phyloP scores from a whole-genome alignment of 2,329 filamentous ascomycete species.

The Acarospora socialis region DNA sequence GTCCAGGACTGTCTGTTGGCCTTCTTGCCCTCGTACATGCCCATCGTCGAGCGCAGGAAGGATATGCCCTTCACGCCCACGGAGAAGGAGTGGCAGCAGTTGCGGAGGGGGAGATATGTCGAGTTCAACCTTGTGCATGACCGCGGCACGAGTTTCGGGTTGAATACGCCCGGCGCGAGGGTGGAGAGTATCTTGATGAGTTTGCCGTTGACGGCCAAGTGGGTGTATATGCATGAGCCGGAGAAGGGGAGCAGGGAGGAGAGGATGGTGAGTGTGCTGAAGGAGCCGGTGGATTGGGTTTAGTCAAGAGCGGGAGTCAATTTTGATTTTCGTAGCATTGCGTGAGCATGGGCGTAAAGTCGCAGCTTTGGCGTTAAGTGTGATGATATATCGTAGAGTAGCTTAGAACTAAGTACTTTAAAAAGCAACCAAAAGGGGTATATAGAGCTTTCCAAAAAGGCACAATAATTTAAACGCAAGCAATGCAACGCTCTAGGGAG shows the following conservation, averaged over 20 bases:
- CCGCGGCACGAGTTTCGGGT: constrained; percentile 81
- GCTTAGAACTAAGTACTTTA: no score
- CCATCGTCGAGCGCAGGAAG: constrained; percentile 77
- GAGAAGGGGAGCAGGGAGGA: constrained; percentile 64
- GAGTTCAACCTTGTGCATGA: constrained; percentile 98
- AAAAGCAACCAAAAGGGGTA: no score
- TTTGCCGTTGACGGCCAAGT: constrained; percentile 78
- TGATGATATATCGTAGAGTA: no score
- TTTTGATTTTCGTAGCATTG: constrained; percentile 1
- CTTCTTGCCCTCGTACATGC: constrained; percentile 81
- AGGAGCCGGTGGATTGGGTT: constrained; percentile 48
- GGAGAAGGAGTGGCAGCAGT: constrained; percentile 94
- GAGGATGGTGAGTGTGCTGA: constrained; percentile 58
- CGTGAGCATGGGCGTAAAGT: background rate
- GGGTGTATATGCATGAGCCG: constrained; percentile 90
- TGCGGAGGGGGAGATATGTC: constrained; percentile 86
- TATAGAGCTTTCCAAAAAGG: no score
- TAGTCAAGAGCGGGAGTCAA: constrained; percentile 17
- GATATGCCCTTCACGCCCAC: constrained; percentile 77
- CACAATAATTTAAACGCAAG: no score
- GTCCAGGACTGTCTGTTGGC: constrained; percentile 70
- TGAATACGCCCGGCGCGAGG: constrained; percentile 80
- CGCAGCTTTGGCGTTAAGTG: no score
- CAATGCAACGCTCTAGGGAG: no score
- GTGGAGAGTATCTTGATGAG: constrained; percentile 98